Base-by-base conservation (phyloP, 2,329 filamentous ascomycete species). In the Penicillium brasilianum region DNA sequence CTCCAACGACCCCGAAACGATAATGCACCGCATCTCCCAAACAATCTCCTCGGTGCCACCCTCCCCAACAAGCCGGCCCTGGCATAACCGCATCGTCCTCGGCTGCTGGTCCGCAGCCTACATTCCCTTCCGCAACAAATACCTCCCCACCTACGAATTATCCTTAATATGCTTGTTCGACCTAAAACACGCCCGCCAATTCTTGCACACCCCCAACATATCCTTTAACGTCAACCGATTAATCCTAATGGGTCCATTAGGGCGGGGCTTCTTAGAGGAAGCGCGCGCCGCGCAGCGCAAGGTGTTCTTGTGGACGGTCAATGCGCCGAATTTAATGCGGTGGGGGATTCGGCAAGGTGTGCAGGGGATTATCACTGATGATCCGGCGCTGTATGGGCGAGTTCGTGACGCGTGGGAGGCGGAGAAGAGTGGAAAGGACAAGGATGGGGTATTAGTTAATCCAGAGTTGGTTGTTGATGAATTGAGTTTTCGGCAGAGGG, bases 251-350 rank as follows among this genome's bases (percentile, higher is more conserved):
- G 87, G 89, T 1, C 88, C 88, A 0, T 80, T 86, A 37, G 93
- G 93, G 8, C 73, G 76, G 10, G 78, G 80, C 11, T 95, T 97
- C 78, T 77, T 93, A 16, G 80, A 81, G 13, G 84, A 88, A 57
- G 85, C 87, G 28, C 83, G 83, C 62, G 74, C 78, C 51, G 79
- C 81, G 1, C 78, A 82, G 16, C 84, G 90, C 22, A 83, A 85
- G 4, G 80, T 97, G 4, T 88, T 90, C 69, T 85, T 87, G 0
- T 98, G 94, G 94, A 97, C 93, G 0, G 90, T 97, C 54, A 97
- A 98, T 73, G 85, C 90, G 14, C 84, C 86, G 64, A 81, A 83
- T 53, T 85, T 87, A 77, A 97, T 98, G 93, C 84, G 87, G 69
- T 97, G 92, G 92, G 85, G 87, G 65, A 86, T 96, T 36, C 77